Base-by-base conservation (phyloP, 495 filamentous ascomycete species). In the Penicillium lagena region DNA sequence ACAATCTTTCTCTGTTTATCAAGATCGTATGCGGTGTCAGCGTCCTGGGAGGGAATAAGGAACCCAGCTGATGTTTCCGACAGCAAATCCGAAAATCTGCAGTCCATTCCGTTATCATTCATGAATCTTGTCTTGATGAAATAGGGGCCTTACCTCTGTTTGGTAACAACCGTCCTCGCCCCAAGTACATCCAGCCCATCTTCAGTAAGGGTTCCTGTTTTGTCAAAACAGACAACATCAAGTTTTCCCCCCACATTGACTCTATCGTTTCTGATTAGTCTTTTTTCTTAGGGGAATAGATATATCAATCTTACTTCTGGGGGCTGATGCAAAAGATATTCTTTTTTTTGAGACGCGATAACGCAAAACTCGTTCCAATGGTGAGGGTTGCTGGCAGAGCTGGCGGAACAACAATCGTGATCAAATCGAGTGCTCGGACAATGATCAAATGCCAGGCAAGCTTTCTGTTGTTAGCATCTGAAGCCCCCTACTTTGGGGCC, bases 261-360 rank as follows among this genome's bases (percentile, higher is more conserved):
- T 49, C 84, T 78, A 39, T 14, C 35, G 22, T 22, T 22, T 22
- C 22, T 22, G 22, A 22, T 22, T 22, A 22, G 22, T 4, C 22
- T 22, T 22, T 22, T 6, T 22, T 22, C 6, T 4, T 2, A 22
- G 22, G 2, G 22, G 6, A 22, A 22, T 22, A 22, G 22, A 22
- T 22, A 4, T 7, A 34, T 12, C 32, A 34, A 34, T 34, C 32
- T 51, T 54, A 75, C 75, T 82, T 79, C 58, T 99, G 94, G 1
- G 94, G 94, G 52, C 90, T 96, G 48, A 96, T 99, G 60, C 94
- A 99, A 53, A 94, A 99, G 36, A 99, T 96, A 22, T 86, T 73
- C 54, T 93, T 88, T 46, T 79, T 76, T 64, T 86, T 95, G 17
- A 99, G 72, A 14, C 94, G 79, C 6, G 82, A 82, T 12, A 97